Percentiles rank a stretch among this genome's conserved stretches.
phyloP scores from a whole-genome alignment of 371 early-diverging fungal genomes.

The Vairimorpha necatrix region DNA sequence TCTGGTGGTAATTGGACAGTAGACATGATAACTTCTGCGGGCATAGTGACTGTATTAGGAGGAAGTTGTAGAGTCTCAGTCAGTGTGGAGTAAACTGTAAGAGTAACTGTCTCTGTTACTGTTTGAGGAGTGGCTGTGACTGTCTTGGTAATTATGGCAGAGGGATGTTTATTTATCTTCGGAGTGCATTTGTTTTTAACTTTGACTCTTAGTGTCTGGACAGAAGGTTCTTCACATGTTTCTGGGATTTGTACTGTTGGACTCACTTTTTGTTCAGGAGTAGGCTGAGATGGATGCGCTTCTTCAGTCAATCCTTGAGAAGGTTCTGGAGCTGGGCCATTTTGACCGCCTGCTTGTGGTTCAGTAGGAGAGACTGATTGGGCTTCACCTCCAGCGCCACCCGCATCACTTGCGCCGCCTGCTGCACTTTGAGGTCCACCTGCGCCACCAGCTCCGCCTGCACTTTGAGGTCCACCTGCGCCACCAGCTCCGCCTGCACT shows the following conservation, averaged over 20 bases:
- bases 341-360: not conserved
- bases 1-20: not conserved
- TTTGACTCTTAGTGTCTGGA: not conserved
- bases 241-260: not conserved
- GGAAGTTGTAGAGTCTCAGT: not conserved
- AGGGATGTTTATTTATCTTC: conserved; percentile 7
- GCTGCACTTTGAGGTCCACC: too few species aligned
- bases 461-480: too few species aligned
- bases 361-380: not conserved
- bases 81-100: conserved; percentile 3
- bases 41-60: not conserved
- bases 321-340: not conserved
- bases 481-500: too few species aligned
- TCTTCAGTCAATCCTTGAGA: not conserved
- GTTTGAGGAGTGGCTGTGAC: not conserved
- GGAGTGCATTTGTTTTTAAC: conserved; percentile 7
- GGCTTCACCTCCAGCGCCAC: too few species aligned
- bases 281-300: not conserved
- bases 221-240: not conserved
- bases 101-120: conserved; percentile 18
- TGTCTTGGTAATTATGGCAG: conserved; percentile 5
- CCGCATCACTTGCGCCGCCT: not conserved
- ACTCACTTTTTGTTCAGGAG: not conserved
- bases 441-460: too few species aligned
- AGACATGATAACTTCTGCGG: not conserved